Base-by-base conservation (phyloP, 345 rosid genomes). In the Combretum micranthum region DNA sequence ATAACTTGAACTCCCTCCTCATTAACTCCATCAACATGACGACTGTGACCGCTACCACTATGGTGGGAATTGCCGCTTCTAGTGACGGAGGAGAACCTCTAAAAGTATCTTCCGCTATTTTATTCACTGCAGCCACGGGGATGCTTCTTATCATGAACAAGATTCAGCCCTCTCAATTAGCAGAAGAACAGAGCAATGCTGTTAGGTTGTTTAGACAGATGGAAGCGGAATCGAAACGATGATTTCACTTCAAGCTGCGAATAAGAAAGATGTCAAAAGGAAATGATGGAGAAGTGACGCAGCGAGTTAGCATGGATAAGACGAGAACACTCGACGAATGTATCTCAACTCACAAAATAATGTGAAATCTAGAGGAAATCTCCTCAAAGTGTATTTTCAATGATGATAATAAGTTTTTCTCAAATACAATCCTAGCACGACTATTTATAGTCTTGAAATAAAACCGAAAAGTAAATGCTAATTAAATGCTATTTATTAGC, bases 21-120 rank as follows among this genome's bases (percentile, higher is more conserved):
- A 9, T 87, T 42, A 84, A 73, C 55, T 84, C 95, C 7, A 63
- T 82, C 62, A 87, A 84, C 71, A 75, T 67, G 80, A 87, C 84
- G 54, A 80, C 82, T 23, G 80, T 87, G 23, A 64, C 87, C 1
- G 90, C 86, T 2, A 57, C 80, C 23, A 64, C 84, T 17, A 39
- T 46, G 50, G 53, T 48, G 0, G 69, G 62, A 0, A 15, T 65
- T n/a, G 58, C 66, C 9, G 52, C 22, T 15, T 44, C 44, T 10
- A 20, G 20, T 16, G 53, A 42, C 16, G 47, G 20, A 1, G 64
- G 20, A 1, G 64, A 19, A 50, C 47, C 58, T 16, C 46, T 59
- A 0, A 46, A 47, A 15, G 37, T 60, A 3, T 58, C 64, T 12
- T 71, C 76, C 7, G 47, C 66, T 19, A 32, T 71, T 16, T 44